A percentile compares a stretch with the other conserved stretches of the same genome.
These are phyloP conservation scores for Colletotrichum brevisporum DNA, from an alignment of 2,329 filamentous ascomycete species.

Conservation along the genomic window DNA sequence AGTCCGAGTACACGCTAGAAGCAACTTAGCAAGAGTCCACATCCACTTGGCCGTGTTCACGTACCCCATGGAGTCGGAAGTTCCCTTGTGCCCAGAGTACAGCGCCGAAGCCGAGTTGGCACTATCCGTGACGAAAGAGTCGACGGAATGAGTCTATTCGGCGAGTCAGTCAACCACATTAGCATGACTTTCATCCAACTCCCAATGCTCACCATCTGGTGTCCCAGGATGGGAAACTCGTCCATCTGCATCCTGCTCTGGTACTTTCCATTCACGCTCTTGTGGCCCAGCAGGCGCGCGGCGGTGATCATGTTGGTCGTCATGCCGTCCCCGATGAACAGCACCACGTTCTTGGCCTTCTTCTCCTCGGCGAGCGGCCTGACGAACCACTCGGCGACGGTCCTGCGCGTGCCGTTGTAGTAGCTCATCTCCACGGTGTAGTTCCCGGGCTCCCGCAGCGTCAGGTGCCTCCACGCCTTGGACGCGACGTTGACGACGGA, in stretches of 20 bases:
- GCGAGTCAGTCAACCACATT: not conserved
- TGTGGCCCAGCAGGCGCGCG: slow-evolving; percentile 84
- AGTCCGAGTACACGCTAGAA: slow-evolving; percentile 79
- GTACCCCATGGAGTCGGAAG: slow-evolving; percentile 83
- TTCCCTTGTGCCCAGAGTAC: slow-evolving; percentile 87
- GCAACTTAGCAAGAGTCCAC: slow-evolving; percentile 11
- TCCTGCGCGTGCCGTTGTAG: slow-evolving; percentile 76
- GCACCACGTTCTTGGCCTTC: slow-evolving; percentile 86
- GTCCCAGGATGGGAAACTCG: slow-evolving; percentile 84
- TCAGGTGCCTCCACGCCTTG: slow-evolving; percentile 82
- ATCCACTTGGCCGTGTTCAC: not conserved
- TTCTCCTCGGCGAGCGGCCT: slow-evolving; percentile 77
- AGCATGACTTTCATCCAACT: not conserved
- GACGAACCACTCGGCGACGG: slow-evolving; percentile 82
- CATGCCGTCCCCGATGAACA: slow-evolving; percentile 83
- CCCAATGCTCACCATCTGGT: slow-evolving; percentile 83
- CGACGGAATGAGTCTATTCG: slow-evolving; percentile 79
- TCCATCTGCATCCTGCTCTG: slow-evolving; percentile 82
- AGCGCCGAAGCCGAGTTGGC: slow-evolving; percentile 87
- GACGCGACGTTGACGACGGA: slow-evolving; percentile 84
- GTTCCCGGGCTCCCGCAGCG: slow-evolving; percentile 82
- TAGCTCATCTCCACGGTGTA: slow-evolving; percentile 84
- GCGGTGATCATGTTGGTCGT: slow-evolving; percentile 84
- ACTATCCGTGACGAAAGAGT: slow-evolving; percentile 88
- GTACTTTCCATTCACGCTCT: slow-evolving; percentile 87